Evolutionary conservation across 2,329 filamentous ascomycete genomes (phyloP).

Genomic region (Mycosphaerella sp.): DNA sequence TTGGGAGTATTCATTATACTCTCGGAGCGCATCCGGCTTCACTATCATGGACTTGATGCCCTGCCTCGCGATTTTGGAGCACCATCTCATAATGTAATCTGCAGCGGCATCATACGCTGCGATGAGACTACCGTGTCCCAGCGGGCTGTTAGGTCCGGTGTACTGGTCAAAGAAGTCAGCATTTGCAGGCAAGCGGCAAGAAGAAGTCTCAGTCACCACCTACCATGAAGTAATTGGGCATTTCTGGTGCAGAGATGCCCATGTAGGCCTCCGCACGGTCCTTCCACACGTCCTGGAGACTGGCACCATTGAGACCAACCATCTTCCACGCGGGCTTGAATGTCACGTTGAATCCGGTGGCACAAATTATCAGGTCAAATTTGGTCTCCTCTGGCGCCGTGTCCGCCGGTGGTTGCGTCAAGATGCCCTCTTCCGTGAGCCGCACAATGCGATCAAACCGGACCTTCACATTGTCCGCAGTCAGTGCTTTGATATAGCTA

Average conservation of each 20-base stretch:
- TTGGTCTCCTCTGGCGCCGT: slow-evolving; percentile 21
- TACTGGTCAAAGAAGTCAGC: neutral
- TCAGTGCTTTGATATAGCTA: slow-evolving; percentile 14
- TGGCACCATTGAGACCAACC: slow-evolving; percentile 32
- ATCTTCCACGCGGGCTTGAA: slow-evolving; percentile 31
- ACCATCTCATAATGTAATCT: slow-evolving; percentile 17
- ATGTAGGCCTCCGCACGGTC: slow-evolving; percentile 23
- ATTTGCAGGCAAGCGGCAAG: neutral
- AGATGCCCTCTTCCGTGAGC: slow-evolving; percentile 9
- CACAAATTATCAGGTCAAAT: slow-evolving; percentile 43
- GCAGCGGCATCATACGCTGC: slow-evolving; percentile 6
- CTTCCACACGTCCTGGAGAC: slow-evolving; percentile 21
- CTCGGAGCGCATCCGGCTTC: slow-evolving; percentile 40
- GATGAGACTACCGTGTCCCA: slow-evolving; percentile 11
- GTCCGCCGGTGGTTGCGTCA: slow-evolving; percentile 4
- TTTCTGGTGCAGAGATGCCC: slow-evolving; percentile 20
- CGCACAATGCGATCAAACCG: slow-evolving; percentile 9
- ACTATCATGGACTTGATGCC: slow-evolving; percentile 38
- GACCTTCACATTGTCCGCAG: slow-evolving; percentile 12
- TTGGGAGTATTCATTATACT: slow-evolving; percentile 44
- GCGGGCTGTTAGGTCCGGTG: slow-evolving; percentile 14
- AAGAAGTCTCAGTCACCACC: neutral
- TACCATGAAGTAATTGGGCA: slow-evolving; percentile 27
- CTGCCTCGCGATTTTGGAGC: slow-evolving; percentile 14
- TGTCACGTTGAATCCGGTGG: slow-evolving; percentile 37